Base-by-base conservation (phyloP, 1,284 basidiomycete species). In the Puccinia triticina region DNA sequence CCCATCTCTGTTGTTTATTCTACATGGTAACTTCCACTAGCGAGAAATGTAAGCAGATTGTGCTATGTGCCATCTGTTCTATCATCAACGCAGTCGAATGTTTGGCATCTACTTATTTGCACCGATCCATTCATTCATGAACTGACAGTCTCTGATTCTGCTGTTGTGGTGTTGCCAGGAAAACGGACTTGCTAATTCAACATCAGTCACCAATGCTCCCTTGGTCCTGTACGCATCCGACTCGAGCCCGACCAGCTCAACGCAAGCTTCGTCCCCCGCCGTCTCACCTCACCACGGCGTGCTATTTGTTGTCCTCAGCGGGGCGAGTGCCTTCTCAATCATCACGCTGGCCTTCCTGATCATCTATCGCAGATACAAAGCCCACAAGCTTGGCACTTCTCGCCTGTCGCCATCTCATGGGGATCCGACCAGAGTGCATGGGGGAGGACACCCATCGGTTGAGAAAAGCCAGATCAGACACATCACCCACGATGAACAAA, bases 401-500 rank as follows among this genome's bases (percentile, higher is more conserved):
- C 55, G 40, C 34, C 32, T 69, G 5, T 46, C 29, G 21, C 40
- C 59, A 23, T 40, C 71, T 21, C 16, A 10, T 1, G 37, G 21
- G 23, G n/a, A 29, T 12, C 59, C 10, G 3, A 3, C 0, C 55
- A 57, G 73, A 61, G 5, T 55, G 71, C n/a, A 23, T 55, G 55
- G 14, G 4, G 53, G n/a, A 40, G 72, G 53, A 8, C 21, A 18
- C 21, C 0, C 32, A 3, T 55, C 50, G 34, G 53, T 75, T n/a
- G 37, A 59, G n/a, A 75, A 75, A 32, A 46, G 34, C 46, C 50
- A 57, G 46, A 75, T 61, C 26, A 53, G 53, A 46, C 73, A 75
- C 40, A 37, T 75, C 26, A 61, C 73, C 23, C 73, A 75, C 46
- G 73, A 75, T 40, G 73, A 75, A 21, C 73, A 75, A 18, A 75